Base-by-base conservation (phyloP, 208 protist genomes). In the Phytomonas sp. region DNA sequence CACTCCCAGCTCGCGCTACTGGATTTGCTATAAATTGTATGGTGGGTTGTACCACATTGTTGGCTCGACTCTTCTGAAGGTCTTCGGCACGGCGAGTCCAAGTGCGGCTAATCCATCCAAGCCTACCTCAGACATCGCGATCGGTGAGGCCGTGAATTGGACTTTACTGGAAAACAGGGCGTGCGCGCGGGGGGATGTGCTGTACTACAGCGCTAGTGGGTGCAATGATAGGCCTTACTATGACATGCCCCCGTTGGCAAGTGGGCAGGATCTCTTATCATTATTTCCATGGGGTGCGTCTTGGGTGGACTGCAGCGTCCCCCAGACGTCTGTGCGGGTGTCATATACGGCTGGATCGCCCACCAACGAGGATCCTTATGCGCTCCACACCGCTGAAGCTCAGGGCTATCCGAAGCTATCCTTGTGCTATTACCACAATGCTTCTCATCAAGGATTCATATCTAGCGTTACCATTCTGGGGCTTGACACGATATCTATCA, bases 11-110 rank as follows among this genome's bases (percentile, higher is more conserved):
- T 0, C 62, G 53, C 29, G 33, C 17, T 92, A 84, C 78, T 90
- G 85, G 74, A 74, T 95, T 34, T 96, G 92, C 69, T 96, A 96
- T 77, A 92, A 90, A 76, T 81, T 95, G 62, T 80, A 87, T 46
- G 92, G 92, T 36, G 92, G 89, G 5, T 80, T 89, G 78, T 96
- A 80, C 68, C 83, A 95, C 72, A 62, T 83, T 11, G 77, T 94
- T 36, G 79, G 83, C 32, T 59, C 64, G 23, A 34, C 71, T 20
- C 28, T 46, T 30, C 51, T 90, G 8, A 30, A 51, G 4, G 76
- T 87, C 64, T 71, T 62, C 26, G 67, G 56, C 8, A 76, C 73
- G 20, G 83, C 84, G 0, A 79, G 78, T 33, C 84, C 90, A 13
- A 81, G 60, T 7, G 74, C 62, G 29, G 85, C 87, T 7, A 91